Evolutionary conservation across 495 filamentous ascomycete genomes (phyloP).

Genomic region (Penicillium arizonense): DNA sequence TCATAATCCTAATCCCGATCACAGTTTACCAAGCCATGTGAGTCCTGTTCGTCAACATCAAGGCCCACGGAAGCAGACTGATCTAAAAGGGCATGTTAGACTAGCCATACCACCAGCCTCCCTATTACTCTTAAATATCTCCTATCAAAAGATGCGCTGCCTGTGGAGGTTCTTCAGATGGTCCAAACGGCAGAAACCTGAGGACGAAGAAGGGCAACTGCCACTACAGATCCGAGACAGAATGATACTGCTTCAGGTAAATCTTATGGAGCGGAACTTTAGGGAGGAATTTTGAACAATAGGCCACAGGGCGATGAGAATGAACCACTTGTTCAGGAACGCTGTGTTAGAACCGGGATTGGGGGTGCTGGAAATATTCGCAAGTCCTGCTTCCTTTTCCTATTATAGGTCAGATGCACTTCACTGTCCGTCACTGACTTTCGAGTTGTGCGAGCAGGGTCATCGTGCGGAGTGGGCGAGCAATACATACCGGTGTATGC

Average conservation of each 20-base stretch:
- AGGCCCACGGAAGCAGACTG: too few relatives aligned
- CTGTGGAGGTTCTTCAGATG: slow-evolving; percentile 18
- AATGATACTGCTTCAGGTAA: slow-evolving; percentile 3
- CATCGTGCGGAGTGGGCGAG: slow-evolving; percentile 11
- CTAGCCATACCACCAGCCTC: too few relatives aligned
- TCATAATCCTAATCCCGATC: too few relatives aligned
- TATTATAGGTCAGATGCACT: neutral
- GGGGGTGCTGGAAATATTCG: slow-evolving; percentile 41
- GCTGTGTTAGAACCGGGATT: slow-evolving; percentile 37
- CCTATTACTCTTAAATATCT: neutral
- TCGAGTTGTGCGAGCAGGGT: slow-evolving; percentile 3
- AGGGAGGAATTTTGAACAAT: slow-evolving; percentile 6
- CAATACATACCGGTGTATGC: neutral
- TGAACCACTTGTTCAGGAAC: slow-evolving; percentile 16
- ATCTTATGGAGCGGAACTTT: too few relatives aligned
- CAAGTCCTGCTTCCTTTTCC: slow-evolving; percentile 24
- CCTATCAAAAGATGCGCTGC: slow-evolving; percentile 10
- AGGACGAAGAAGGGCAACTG: slow-evolving; percentile 12
- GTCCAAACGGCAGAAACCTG: slow-evolving; percentile 11
- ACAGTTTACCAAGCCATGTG: too few relatives aligned
- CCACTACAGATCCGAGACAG: slow-evolving; percentile 6
- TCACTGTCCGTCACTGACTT: neutral
- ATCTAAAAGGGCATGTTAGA: too few relatives aligned
- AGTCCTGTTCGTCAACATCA: too few relatives aligned
- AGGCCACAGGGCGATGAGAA: neutral